These are phyloP conservation scores for Dictyophora rubrovolvata DNA, from an alignment of 768 basidiomycete genomes.

Conservation along the genomic window DNA sequence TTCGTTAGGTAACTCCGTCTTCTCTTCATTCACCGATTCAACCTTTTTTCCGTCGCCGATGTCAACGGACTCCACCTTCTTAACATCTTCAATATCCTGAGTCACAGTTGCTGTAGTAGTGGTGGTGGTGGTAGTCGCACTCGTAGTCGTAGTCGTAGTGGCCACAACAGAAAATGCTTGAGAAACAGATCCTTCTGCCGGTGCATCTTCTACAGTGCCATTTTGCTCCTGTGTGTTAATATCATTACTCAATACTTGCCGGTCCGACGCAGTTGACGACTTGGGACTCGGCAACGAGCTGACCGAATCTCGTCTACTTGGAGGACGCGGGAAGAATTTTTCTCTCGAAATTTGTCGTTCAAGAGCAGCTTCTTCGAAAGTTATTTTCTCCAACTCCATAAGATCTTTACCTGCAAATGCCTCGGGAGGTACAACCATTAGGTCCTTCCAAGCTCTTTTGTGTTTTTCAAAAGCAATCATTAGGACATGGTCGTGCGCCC, in stretches of 20 bases:
- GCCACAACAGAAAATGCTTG: too few species aligned
- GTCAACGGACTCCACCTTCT: not conserved
- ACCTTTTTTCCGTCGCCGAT: not conserved
- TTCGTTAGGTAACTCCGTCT: not conserved
- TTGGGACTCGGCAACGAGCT: too few species aligned
- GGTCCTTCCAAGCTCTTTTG: slow-evolving; percentile 5
- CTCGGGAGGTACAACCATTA: slow-evolving; percentile 7
- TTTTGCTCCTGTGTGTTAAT: too few species aligned
- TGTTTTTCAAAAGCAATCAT: too few species aligned
- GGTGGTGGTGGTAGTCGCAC: too few species aligned
- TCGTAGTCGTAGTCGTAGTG: too few species aligned
- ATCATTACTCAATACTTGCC: too few species aligned
- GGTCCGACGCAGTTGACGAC: too few species aligned
- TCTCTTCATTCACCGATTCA: not conserved
- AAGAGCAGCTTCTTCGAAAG: not conserved
- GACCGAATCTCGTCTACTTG: not conserved
- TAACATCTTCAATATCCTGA: not conserved
- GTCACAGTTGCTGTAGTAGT: not conserved
- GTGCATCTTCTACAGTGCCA: too few species aligned
- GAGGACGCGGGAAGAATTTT: not conserved
- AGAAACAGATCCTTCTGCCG: too few species aligned
- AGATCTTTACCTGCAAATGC: slow-evolving; percentile 9
- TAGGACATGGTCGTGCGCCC: too few species aligned
- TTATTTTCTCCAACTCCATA: slow-evolving; percentile 2
- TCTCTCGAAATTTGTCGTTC: slow-evolving; percentile 1